Conservation (phyloP, 495 filamentous ascomycete genomes). For the Penicilliopsis zonata region DNA sequence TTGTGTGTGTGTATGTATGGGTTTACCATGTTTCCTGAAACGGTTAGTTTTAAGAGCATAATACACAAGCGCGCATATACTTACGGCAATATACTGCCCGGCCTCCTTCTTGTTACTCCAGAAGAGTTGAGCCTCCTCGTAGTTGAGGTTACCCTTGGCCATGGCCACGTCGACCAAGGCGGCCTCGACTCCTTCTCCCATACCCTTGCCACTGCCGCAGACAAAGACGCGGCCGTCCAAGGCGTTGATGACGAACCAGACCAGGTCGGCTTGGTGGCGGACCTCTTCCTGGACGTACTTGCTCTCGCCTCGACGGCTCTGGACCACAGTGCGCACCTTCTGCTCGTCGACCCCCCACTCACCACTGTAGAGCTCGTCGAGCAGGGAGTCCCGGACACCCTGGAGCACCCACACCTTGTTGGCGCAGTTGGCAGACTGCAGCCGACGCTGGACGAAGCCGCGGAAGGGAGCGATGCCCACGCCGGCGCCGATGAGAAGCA, state of each 20-base stretch:
- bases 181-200: slow-evolving; percentile 91
- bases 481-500: slow-evolving; percentile 93
- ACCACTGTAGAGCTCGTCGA: slow-evolving; percentile 91
- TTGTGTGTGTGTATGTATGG: too few species aligned
- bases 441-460: slow-evolving; percentile 88
- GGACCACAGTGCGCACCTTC: slow-evolving; percentile 86
- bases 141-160: slow-evolving; percentile 63
- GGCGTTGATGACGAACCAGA: slow-evolving; percentile 92
- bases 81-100: slow-evolving; percentile 81
- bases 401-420: slow-evolving; percentile 99
- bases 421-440: slow-evolving; percentile 92
- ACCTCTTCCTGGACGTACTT: slow-evolving; percentile 86
- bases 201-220: slow-evolving; percentile 85
- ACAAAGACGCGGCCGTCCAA: slow-evolving; percentile 92
- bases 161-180: slow-evolving; percentile 72
- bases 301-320: slow-evolving; percentile 66
- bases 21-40: slow-evolving; percentile 18
- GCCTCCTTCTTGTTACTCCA: slow-evolving; percentile 75
- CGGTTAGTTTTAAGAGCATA: slow-evolving; percentile 1
- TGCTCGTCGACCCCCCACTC: slow-evolving; percentile 93
- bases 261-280: slow-evolving; percentile 75
- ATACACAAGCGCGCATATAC: slow-evolving; percentile 7
- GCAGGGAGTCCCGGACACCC: slow-evolving; percentile 80
- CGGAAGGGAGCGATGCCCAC: slow-evolving; percentile 96
- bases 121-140: slow-evolving; percentile 61